These are phyloP conservation scores for Aspergillus amoenus DNA, from an alignment of 2,329 filamentous ascomycete species.

Conservation along the genomic window DNA sequence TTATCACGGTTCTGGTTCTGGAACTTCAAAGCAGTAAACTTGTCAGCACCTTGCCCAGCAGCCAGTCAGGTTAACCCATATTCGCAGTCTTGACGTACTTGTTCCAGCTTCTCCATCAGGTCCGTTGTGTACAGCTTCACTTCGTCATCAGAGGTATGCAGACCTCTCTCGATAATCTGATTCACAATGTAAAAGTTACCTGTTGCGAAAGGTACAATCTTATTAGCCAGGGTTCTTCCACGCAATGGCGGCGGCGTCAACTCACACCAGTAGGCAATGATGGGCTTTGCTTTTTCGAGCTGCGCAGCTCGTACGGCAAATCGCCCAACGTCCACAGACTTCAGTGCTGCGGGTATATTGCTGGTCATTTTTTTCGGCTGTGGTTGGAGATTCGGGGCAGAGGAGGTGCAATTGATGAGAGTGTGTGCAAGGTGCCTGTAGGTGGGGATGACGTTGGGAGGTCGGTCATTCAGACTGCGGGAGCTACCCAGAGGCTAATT, in stretches of 20 bases:
- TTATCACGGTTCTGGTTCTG: constrained; percentile 73
- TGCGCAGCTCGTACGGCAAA: constrained; percentile 83
- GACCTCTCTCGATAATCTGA: constrained; percentile 76
- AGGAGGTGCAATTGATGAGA: background rate
- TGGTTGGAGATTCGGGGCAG: background rate
- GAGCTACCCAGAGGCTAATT: background rate
- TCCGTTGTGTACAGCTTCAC: constrained; percentile 76
- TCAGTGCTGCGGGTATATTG: constrained; percentile 69
- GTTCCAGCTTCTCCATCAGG: constrained; percentile 89
- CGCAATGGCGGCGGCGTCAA: constrained; percentile 21
- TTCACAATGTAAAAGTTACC: constrained; percentile 92
- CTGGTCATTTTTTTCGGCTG: constrained; percentile 61
- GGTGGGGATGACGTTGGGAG: constrained; percentile 26
- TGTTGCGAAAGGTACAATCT: constrained; percentile 34
- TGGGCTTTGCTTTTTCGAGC: constrained; percentile 79
- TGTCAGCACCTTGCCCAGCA: constrained; percentile 8
- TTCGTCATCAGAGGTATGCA: constrained; percentile 77
- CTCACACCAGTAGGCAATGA: constrained; percentile 93
- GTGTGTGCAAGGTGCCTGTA: background rate
- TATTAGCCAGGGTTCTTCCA: constrained; percentile 19
- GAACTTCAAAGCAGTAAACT: constrained; percentile 46
- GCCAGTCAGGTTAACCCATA: background rate
- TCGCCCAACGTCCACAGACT: constrained; percentile 76
- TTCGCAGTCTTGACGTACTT: constrained; percentile 48
- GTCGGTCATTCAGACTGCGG: constrained; percentile 3